Base-by-base conservation (phyloP, 2,329 filamentous ascomycete species). In the Furcasterigmium sp. region DNA sequence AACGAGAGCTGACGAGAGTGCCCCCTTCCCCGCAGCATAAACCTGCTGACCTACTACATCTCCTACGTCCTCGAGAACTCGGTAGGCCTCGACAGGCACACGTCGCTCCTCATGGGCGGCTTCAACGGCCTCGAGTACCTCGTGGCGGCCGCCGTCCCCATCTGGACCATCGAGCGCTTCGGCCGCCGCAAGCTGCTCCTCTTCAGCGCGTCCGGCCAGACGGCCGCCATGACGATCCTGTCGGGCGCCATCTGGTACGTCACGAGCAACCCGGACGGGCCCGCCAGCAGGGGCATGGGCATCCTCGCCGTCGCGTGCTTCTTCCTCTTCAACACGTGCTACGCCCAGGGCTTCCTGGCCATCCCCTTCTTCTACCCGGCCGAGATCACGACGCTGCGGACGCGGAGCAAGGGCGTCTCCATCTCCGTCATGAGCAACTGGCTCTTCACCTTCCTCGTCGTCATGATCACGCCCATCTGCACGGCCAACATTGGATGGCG, bases 321-420 rank as follows among this genome's bases (percentile, higher is more conserved):
- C 11, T 86, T 86, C 63, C 73, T 80, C 3, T 86, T 84, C 61
- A 85, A 85, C 53, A 78, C 80, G 5, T 81, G 80, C 43, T 85
- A 85, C 49, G 82, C 81, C 26, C 80, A 80, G 0, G 80, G 78
- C 1, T 83, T 78, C 73, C 58, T 84, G 7, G 79, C 80, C 14
- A 69, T 83, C 19, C 80, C 80, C 1, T 84, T 79, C 78, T 52
- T 78, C 52, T 75, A 74, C 49, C 69, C 76, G 2, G 75, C 76
- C 34, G 72, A 78, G 50, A 66, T 78, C 47, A 77, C 76, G 56
- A 69, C 71, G 0, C 61, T 74, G 40, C 65, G 69, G 55, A 73
- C 67, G 14, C 56, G 69, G 11, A 63, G 62, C 4, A 70, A 70
- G 57, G 68, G 68, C 21, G 67, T 68, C 32, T 72, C 72, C 10